A percentile compares a stretch with the other conserved stretches of the same genome.
Conservation (phyloP, 805 yeast species). For the Monosporozyma siamensis region DNA sequence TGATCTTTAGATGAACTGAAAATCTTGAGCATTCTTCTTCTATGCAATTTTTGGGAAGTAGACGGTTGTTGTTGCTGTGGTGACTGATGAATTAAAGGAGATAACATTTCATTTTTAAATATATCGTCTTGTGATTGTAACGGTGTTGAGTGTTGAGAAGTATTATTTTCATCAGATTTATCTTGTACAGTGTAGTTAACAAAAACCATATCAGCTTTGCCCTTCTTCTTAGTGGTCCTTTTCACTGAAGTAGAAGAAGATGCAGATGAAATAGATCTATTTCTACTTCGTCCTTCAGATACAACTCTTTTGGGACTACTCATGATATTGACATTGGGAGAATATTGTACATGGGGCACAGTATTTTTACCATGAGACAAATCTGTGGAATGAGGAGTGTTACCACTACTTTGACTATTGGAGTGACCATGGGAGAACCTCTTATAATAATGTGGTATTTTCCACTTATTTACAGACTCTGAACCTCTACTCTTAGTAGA, state of each 20-base stretch:
- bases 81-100: not conserved
- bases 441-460: constrained; percentile 29
- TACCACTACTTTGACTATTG: not conserved
- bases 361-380: not conserved
- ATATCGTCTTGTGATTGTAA: not conserved
- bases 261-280: not conserved
- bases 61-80: not conserved
- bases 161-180: constrained; percentile 1
- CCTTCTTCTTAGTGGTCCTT: constrained; percentile 8
- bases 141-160: not conserved
- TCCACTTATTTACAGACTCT: constrained; percentile 27
- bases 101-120: not conserved
- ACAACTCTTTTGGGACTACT: constrained; percentile 25
- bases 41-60: constrained; percentile 16
- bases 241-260: constrained; percentile 1
- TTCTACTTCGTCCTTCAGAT: constrained; percentile 16
- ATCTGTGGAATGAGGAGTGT: not conserved
- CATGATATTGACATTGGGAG: constrained; percentile 20
- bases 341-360: not conserved
- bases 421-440: constrained; percentile 11
- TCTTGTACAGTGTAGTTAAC: constrained; percentile 30
- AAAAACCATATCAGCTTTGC: constrained; percentile 26
- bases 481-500: constrained; percentile 12
- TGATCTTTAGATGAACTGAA: constrained; percentile 18
- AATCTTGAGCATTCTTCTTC: constrained; percentile 26